These are phyloP conservation scores for Eutypa lata DNA, from an alignment of 2,329 filamentous ascomycete species.

Conservation along the genomic window DNA sequence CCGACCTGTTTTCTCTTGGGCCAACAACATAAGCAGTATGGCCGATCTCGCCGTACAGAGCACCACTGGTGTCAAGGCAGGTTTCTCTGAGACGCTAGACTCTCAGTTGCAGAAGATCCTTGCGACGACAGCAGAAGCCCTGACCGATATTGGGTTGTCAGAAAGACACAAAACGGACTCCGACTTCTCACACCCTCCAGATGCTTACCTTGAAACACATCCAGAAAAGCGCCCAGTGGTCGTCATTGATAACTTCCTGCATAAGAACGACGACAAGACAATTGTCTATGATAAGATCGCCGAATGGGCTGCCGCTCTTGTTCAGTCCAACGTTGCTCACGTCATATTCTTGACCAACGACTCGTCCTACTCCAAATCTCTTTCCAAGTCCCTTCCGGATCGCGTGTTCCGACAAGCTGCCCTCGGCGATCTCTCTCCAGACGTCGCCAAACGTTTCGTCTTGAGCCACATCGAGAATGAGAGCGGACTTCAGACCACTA, in stretches of 20 bases:
- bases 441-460: slow-evolving; percentile 88
- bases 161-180: slow-evolving; percentile 68
- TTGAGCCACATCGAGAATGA: slow-evolving; percentile 69
- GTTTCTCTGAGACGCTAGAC: slow-evolving; percentile 90
- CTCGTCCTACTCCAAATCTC: slow-evolving; percentile 79
- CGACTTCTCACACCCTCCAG: slow-evolving; percentile 69
- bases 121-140: slow-evolving; percentile 74
- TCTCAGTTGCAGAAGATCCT: slow-evolving; percentile 86
- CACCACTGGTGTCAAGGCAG: slow-evolving; percentile 89
- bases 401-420: slow-evolving; percentile 84
- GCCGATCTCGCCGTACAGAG: slow-evolving; percentile 90
- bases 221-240: slow-evolving; percentile 80
- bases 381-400: slow-evolving; percentile 85
- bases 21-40: slow-evolving; percentile 90
- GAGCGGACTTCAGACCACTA: slow-evolving; percentile 25
- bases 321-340: slow-evolving; percentile 85
- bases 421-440: slow-evolving; percentile 79
- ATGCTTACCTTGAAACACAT: slow-evolving; percentile 87
- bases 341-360: slow-evolving; percentile 94
- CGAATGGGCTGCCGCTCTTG: slow-evolving; percentile 85
- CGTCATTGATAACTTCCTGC: slow-evolving; percentile 87
- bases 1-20: slow-evolving; percentile 90
- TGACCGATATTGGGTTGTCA: slow-evolving; percentile 74
- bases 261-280: slow-evolving; percentile 66
- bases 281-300: slow-evolving; percentile 77